Conservation (phyloP, 805 yeast genomes). For the Ogataea nitratoaversa region DNA sequence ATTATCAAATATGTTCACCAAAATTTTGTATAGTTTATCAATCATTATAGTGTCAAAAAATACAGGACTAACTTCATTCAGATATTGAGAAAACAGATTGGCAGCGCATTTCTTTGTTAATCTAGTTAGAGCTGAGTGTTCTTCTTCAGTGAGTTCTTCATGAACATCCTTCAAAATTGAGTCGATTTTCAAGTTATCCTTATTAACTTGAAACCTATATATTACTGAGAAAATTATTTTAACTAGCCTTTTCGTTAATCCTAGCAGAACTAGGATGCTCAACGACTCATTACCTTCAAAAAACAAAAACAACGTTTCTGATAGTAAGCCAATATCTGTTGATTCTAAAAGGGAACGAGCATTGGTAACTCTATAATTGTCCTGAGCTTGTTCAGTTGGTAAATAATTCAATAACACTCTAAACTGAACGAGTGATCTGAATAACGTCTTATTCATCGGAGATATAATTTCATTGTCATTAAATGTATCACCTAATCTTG, state of each 20-base stretch:
- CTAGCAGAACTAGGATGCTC: conserved; percentile 27
- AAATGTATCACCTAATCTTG: conserved; percentile 39
- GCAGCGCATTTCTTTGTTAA: conserved; percentile 16
- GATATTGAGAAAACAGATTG: conserved; percentile 10
- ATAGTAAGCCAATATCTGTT: conserved; percentile 32
- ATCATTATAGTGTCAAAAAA: conserved; percentile 31
- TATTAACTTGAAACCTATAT: conserved; percentile 12
- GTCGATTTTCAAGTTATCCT: conserved; percentile 18
- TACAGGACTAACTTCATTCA: conserved; percentile 27
- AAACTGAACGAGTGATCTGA: conserved; percentile 42
- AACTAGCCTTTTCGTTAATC: conserved; percentile 20
- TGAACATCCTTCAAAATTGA: conserved; percentile 13
- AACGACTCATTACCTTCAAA: conserved; percentile 45
- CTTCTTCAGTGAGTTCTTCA: conserved; percentile 3
- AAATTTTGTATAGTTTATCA: conserved; percentile 36
- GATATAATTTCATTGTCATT: conserved; percentile 7
- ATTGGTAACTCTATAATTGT: conserved; percentile 12
- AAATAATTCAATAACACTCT: conserved; percentile 28
- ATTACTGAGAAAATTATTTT: conserved; percentile 18
- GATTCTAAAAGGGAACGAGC: conserved; percentile 26
- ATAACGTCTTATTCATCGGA: conserved; percentile 24
- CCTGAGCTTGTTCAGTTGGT: conserved; percentile 11
- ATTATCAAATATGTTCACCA: conserved; percentile 30
- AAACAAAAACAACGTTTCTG: conserved; percentile 36
- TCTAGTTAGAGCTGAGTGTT: conserved; percentile 4